phyloP scores from a whole-genome alignment of 306 rosid species.

The Fragaria nilgerrensis region DNA sequence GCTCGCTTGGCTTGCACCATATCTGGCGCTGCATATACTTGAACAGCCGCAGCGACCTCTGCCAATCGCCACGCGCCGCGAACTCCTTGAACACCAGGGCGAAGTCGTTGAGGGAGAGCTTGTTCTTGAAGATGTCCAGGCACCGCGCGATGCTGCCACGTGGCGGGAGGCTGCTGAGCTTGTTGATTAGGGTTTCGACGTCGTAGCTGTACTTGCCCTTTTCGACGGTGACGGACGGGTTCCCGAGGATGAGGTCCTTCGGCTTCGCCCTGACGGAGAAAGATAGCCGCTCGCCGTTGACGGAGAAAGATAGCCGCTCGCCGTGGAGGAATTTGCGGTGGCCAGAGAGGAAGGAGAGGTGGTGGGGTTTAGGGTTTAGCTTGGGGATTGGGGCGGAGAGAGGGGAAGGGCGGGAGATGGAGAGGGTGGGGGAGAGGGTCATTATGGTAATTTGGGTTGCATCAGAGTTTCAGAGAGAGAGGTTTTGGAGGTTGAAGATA shows the following conservation, averaged over 20 bases:
- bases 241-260: constrained; percentile 62
- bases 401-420: constrained; percentile 44
- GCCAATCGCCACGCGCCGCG: constrained; percentile 95
- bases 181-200: constrained; percentile 85
- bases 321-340: constrained; percentile 22
- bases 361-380: constrained; percentile 28
- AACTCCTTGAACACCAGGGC: constrained; percentile 91
- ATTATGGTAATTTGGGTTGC: constrained; percentile 40
- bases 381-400: constrained; percentile 36
- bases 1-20: constrained; percentile 97
- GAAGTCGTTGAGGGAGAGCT: constrained; percentile 86
- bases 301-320: constrained; percentile 16
- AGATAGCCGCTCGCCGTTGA: constrained; percentile 22
- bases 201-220: constrained; percentile 90
- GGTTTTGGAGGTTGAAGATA: neutral
- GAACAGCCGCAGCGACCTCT: constrained; percentile 77
- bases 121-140: constrained; percentile 84
- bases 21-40: constrained; percentile 96
- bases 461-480: constrained; percentile 19
- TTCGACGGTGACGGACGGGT: constrained; percentile 78
- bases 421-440: constrained; percentile 52
- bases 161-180: constrained; percentile 84
- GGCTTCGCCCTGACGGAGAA: constrained; percentile 47
- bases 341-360: constrained; percentile 26
- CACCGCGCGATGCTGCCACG: constrained; percentile 98